Base-by-base conservation (phyloP, 805 yeast species). In the Teunomyces gatunensis region DNA sequence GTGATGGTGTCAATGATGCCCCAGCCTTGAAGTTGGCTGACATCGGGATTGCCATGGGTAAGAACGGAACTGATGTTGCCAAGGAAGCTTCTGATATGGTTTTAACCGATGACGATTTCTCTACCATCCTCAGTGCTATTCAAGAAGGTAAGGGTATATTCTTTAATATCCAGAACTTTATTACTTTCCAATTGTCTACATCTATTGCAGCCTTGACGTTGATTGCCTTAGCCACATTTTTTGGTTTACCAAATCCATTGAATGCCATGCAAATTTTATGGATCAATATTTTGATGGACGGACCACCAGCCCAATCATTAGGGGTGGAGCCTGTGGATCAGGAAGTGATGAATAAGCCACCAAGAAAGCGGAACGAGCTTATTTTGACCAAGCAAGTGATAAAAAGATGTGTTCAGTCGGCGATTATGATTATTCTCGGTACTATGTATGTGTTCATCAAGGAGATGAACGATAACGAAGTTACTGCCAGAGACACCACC, bases 21-120 rank as follows among this genome's bases (percentile, higher is more conserved):
- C 98, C 98, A n/a, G 97, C 98, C 4, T 77, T 92, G 57, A 91
- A 92, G 64, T 76, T 91, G 56, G 97, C 98, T 2, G 97, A 91
- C 69, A 91, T 91, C 57, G 98, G 98, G 60, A 89, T 92, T 56
- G 85, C 96, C 11, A 90, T 91, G 94, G 94, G 90, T 50, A 81
- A 81, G 56, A 85, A 87, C 73, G 99, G 99, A 50, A 94, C 98
- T 0, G 99, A 92, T 67, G 99, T 92, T 35, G 99, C 99, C 42
- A 92, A 92, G 61, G 99, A 92, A 67, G 98, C 98, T 1, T 88
- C 97, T 2, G 99, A 92, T 67, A 92, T 92, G 98, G 92, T 92
- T 46, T 77, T 92, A 53, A 92, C 96, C 3, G 97, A 92, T 68
- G 98, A 94, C 67, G 98, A 94, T 64, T 94, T 94, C 69, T 84